Base-by-base conservation (phyloP, 1,284 basidiomycete species). In the Fomitopsis schrenkii region DNA sequence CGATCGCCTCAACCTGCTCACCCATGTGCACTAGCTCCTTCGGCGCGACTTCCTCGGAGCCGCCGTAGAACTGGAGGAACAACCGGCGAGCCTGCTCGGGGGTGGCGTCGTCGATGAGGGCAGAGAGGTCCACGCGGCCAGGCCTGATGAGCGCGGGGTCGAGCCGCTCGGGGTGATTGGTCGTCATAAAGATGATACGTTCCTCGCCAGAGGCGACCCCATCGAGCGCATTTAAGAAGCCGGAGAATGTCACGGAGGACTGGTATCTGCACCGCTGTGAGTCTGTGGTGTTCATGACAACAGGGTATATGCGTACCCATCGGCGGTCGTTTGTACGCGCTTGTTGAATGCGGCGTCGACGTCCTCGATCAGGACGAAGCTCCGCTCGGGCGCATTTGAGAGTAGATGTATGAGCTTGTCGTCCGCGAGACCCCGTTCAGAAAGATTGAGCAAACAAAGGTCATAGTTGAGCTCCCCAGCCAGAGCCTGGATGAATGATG, bases 261-360 rank as follows among this genome's bases (percentile, higher is more conserved):
- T 97, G 93, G 73, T 94, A 96, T 30, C 93, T 95, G 67, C 22
- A 26, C 59, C 50, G 48, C 45, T 15, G 60, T 71, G 57, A 66
- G 42, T 50, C 19, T 36, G 26, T 15, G 44, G 22, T 41, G 15
- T 38, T 17, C 6, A 62, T 19, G 28, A 5, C 15, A 10, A 5
- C n/a, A 7, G 45, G 59, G 30, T 28, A 57, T 30, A 17, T 35
- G 70, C 80, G 72, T 70, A 94, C 91, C 95, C 95, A 69, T 97
- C 94, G 70, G 93, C 94, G 61, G 84, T 86, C 1, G 90, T 93
- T 74, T 93, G 94, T 5, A 93, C 88, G 28, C 95, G 88, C 66
- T 93, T 91, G 68, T 93, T 93, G 76, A 99, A 99, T 0, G 96
- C 97, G n/a, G 96, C 95, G 72, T 99, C 97, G 8, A 99, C 87